Evolutionary conservation across 2,329 filamentous ascomycete genomes (phyloP).

Genomic region (Diplodia sapinea): DNA sequence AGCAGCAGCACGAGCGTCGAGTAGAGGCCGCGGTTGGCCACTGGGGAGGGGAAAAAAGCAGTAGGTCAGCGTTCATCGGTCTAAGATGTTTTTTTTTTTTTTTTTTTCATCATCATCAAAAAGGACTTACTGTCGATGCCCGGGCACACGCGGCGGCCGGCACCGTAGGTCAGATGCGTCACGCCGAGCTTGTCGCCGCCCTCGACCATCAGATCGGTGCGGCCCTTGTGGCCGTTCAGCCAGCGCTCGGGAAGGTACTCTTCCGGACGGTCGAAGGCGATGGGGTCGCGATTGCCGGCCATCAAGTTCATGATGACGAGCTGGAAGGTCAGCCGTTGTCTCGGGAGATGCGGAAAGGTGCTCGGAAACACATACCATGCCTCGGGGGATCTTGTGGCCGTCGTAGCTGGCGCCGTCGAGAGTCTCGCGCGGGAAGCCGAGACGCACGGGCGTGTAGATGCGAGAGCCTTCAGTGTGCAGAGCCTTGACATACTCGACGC

Average conservation of each 20-base stretch:
- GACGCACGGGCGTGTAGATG: conserved; percentile 34
- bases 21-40: conserved; percentile 35
- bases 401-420: conserved; percentile 9
- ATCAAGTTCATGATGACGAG: conserved; percentile 14
- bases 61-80: background rate
- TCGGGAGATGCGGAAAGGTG: background rate
- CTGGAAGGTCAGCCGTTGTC: background rate
- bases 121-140: conserved; percentile 5
- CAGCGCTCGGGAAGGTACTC: conserved; percentile 7
- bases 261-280: background rate
- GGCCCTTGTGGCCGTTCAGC: conserved; percentile 4
- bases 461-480: conserved; percentile 35
- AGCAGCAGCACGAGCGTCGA: conserved; percentile 35
- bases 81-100: background rate
- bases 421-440: conserved; percentile 21
- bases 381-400: background rate
- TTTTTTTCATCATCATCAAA: too few species aligned
- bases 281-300: conserved; percentile 2
- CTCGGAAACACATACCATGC: background rate
- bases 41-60: background rate
- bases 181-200: conserved; percentile 6
- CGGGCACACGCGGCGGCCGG: conserved; percentile 6
- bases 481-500: conserved; percentile 34
- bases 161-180: conserved; percentile 7
- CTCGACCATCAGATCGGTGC: background rate